Conservation (phyloP, 257 asterid genomes). For the Solanum chilense region DNA sequence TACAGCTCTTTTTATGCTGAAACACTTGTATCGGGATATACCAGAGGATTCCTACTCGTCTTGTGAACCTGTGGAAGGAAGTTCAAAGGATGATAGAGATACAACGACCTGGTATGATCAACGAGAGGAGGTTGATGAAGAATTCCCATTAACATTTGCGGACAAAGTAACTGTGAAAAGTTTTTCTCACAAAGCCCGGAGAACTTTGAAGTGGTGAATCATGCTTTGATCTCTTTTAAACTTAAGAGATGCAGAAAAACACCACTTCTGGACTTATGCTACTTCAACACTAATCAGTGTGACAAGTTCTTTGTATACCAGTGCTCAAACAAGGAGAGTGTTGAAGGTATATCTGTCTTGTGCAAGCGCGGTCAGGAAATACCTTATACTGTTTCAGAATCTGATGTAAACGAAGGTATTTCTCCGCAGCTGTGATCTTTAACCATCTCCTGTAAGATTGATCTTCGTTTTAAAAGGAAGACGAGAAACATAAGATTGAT, state of each 20-base stretch:
- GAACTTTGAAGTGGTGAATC: constrained; percentile 10
- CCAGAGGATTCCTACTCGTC: constrained; percentile 43
- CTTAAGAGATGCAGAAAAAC: not conserved
- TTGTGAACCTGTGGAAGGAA: constrained; percentile 17
- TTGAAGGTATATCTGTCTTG: not conserved
- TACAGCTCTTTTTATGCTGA: constrained; percentile 87
- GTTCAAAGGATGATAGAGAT: constrained; percentile 20
- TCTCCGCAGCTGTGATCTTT: not conserved
- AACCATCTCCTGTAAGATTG: not conserved
- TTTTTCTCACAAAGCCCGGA: constrained; percentile 50
- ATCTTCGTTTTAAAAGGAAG: not conserved
- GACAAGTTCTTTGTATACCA: not conserved
- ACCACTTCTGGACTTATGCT: not conserved
- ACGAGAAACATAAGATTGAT: not conserved
- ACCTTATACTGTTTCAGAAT: not conserved
- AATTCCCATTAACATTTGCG: constrained; percentile 78
- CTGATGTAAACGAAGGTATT: not conserved
- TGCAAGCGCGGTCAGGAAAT: not conserved
- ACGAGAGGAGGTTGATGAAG: constrained; percentile 50
- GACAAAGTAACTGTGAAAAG: constrained; percentile 34
- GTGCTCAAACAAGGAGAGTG: not conserved
- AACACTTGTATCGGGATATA: constrained; percentile 73
- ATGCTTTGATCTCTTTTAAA: not conserved
- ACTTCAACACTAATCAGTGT: not conserved
- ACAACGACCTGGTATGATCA: constrained; percentile 42